Evolutionary conservation across 2,329 filamentous ascomycete genomes (phyloP).

Genomic region (Sarocladium oryzae): DNA sequence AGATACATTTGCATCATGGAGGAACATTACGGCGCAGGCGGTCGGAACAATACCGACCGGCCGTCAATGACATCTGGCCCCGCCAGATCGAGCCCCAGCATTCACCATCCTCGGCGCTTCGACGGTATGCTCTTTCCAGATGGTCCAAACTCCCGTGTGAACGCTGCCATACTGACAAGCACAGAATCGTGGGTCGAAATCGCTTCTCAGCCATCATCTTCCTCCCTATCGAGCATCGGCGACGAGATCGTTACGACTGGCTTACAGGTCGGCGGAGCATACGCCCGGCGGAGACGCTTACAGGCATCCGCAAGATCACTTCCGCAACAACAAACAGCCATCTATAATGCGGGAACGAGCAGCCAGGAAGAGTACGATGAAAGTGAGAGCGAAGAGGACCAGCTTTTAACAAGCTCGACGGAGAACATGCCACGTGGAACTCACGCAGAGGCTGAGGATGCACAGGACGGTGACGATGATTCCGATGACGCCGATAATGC

Average conservation of each 20-base stretch:
- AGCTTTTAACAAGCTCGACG: conserved; percentile 51
- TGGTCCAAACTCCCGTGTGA: background rate
- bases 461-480: conserved; percentile 38
- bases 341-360: conserved; percentile 48
- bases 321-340: conserved; percentile 33
- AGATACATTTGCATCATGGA: conserved; percentile 17
- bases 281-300: conserved; percentile 51
- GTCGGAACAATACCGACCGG: conserved; percentile 13
- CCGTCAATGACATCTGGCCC: conserved; percentile 12
- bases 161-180: background rate
- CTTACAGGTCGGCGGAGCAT: conserved; percentile 64
- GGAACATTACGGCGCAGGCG: conserved; percentile 19
- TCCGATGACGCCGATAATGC: conserved; percentile 65
- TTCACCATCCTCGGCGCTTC: conserved; percentile 27
- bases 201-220: conserved; percentile 85
- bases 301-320: conserved; percentile 26
- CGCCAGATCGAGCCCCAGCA: conserved; percentile 23
- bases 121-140: conserved; percentile 28
- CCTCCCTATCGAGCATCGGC: conserved; percentile 76
- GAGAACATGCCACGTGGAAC: conserved; percentile 40
- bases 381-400: conserved; percentile 84
- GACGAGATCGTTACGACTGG: conserved; percentile 92
- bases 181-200: conserved; percentile 96
- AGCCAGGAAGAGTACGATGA: conserved; percentile 95
- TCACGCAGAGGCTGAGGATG: conserved; percentile 39